Conservation (phyloP, 2,329 filamentous ascomycete genomes). For the Fusarium sp. region DNA sequence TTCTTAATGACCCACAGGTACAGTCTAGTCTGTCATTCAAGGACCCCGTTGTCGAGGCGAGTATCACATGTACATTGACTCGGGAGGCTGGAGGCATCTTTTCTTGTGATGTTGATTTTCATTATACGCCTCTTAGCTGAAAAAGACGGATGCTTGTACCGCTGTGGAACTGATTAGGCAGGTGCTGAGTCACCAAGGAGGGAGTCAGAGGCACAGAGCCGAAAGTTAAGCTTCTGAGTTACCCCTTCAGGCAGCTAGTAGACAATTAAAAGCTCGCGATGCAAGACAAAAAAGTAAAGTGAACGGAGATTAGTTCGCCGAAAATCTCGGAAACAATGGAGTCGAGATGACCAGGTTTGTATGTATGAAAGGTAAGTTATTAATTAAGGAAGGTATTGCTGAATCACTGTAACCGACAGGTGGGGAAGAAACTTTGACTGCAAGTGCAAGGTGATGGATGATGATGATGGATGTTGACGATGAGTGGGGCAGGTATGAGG, state of each 20-base stretch:
- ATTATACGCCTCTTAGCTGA: not conserved
- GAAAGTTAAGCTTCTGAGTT: constrained; percentile 11
- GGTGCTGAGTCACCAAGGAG: constrained; percentile 6
- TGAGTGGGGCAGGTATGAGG: not conserved
- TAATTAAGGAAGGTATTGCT: not conserved
- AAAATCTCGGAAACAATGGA: constrained; percentile 19
- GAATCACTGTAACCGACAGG: not conserved
- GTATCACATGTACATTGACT: not conserved
- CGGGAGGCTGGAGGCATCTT: not conserved
- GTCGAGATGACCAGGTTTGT: constrained; percentile 3
- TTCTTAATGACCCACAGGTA: not conserved
- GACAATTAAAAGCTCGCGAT: not conserved
- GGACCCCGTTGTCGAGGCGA: not conserved
- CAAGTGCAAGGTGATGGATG: not conserved
- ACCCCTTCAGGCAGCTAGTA: not conserved
- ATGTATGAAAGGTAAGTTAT: not conserved
- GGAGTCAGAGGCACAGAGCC: not conserved
- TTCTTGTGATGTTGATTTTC: not conserved
- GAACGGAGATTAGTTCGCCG: constrained; percentile 6
- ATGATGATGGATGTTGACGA: not conserved
- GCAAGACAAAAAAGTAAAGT: not conserved
- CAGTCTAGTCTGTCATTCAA: not conserved
- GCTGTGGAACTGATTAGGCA: constrained; percentile 3
- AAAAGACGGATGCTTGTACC: not conserved
- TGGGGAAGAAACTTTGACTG: constrained; percentile 13